Percentiles rank a stretch among this genome's conserved stretches.
phyloP scores from a whole-genome alignment of 331 rosid genomes.

The Pyracantha coccinea region DNA sequence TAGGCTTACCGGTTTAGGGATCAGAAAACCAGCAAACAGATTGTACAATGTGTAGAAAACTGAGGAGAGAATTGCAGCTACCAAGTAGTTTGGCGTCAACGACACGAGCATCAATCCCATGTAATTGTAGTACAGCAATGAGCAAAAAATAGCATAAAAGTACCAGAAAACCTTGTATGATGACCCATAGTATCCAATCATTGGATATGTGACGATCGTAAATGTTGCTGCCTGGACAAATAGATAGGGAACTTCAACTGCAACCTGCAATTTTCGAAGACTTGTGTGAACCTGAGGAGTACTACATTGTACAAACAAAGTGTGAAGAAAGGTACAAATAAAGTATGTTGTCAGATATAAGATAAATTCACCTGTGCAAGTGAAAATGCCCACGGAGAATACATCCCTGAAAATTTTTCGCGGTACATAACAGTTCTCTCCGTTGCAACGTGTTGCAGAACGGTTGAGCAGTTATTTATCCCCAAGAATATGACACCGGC shows the following conservation, averaged over 20 bases:
- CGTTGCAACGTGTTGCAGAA: constrained; percentile 28
- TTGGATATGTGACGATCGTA: constrained; percentile 44
- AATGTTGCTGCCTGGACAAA: constrained; percentile 24
- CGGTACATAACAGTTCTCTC: constrained; percentile 47
- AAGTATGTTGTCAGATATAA: background rate
- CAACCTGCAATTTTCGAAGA: constrained; percentile 19
- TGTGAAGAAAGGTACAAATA: background rate
- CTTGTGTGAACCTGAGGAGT: too few species aligned
- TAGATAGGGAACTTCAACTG: constrained; percentile 48
- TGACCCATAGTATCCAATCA: constrained; percentile 39
- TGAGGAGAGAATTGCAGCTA: constrained; percentile 34
- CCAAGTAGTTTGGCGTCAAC: constrained; percentile 37
- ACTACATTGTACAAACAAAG: too few species aligned
- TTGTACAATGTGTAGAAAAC: constrained; percentile 24
- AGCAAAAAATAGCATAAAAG: constrained; percentile 34
- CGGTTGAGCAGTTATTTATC: constrained; percentile 44
- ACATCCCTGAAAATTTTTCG: constrained; percentile 54
- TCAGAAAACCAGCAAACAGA: constrained; percentile 34
- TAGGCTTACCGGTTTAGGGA: constrained; percentile 19
- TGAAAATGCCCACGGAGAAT: constrained; percentile 54
- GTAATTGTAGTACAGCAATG: constrained; percentile 33
- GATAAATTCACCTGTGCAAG: constrained; percentile 41
- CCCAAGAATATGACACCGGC: constrained; percentile 39
- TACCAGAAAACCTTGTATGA: constrained; percentile 41
- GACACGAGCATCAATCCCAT: constrained; percentile 52